Conservation (phyloP, 164 flowering plant species). For the Pachysandra terminalis region DNA sequence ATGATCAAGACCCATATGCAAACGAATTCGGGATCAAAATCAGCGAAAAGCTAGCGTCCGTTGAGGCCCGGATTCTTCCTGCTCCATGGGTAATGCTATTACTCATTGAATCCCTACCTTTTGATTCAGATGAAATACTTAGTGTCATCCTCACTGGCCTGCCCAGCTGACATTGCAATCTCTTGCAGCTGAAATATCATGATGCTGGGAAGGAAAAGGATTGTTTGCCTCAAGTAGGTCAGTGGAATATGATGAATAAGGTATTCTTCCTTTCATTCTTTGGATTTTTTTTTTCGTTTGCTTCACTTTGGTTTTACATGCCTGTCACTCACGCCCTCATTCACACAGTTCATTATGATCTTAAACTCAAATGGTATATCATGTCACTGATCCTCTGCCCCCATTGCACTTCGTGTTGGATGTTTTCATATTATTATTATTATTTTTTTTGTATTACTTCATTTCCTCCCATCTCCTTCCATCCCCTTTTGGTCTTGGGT, state of each 20-base stretch:
- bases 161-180: constrained; percentile 4
- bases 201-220: constrained; percentile 79
- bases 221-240: constrained; percentile 85
- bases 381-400: neutral
- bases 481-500: neutral
- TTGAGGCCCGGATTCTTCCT: constrained; percentile 82
- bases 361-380: neutral
- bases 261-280: constrained; percentile 20
- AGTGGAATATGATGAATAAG: constrained; percentile 95
- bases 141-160: neutral
- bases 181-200: constrained; percentile 68
- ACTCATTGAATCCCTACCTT: neutral
- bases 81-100: constrained; percentile 67
- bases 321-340: neutral
- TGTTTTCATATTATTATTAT: neutral
- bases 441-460: neutral
- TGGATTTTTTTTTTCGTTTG: neutral
- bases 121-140: constrained; percentile 5
- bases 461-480: neutral
- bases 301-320: neutral
- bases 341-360: too few species aligned
- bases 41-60: constrained; percentile 68
- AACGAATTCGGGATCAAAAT: constrained; percentile 77
- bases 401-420: neutral
- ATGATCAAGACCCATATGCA: constrained; percentile 72